Base-by-base conservation (phyloP, 306 rosid genomes). In the Vigna hirtella region DNA sequence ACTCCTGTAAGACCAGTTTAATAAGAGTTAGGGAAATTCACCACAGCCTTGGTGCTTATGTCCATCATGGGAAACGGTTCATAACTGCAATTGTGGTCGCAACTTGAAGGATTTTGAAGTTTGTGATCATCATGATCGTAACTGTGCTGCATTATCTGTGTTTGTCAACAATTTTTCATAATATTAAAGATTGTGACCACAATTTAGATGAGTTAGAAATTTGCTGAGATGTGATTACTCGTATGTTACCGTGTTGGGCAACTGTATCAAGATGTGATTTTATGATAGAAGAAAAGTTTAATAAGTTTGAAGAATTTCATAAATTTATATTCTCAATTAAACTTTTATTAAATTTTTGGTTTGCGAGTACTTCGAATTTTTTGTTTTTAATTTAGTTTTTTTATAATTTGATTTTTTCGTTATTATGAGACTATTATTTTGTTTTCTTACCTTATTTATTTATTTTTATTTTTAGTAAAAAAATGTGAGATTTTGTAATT, bases 11-110 rank as follows among this genome's bases (percentile, higher is more conserved):
- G 17, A 30, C 15, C 14, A 52, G 47, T 55, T 45, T 43, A 80
- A 45, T 72, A 47, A 68, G 40, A 50, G 52, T 2, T 18, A 14
- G 55, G 62, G 17, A 59, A 50, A 34, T 79, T 79, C 65, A 36
- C n/a, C 40, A 2, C 4, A 51, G 34, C 40, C 73, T 22, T n/a
- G 55, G 75, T 70, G 20, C 34, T 67, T 45, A 57, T 69, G 40
- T 40, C 7, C 13, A 69, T 70, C 8, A 72, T 72, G 72, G 42
- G 59, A 22, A 22, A 9, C 5, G 15, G 14, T 55, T 8, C 5
- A 1, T 26, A 4, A 58, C 18, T 13, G 15, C 17, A 12, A 58
- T 57, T 24, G n/a, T 6, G 5, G 13, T 8, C 5, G 9, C 6
- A 55, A 51, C 34, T 56, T 56, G 34, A 56, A 55, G 30, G 30